Evolutionary conservation across 768 basidiomycete species (phyloP).

Genomic region (Pseudohyphozyma bogoriensis): DNA sequence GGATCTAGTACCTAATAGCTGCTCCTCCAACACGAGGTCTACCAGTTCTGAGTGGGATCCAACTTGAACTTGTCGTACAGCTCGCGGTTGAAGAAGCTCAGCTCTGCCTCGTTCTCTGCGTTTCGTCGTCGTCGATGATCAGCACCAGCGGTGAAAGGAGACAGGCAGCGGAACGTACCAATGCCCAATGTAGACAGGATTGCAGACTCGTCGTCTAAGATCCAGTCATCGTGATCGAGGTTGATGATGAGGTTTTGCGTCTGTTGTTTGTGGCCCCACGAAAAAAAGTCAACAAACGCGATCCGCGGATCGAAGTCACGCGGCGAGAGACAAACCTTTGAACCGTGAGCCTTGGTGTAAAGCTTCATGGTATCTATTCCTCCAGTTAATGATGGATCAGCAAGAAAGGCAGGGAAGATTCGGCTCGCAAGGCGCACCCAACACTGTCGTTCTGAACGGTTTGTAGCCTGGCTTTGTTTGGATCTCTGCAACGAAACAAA

Average conservation of each 20-base stretch:
- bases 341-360: constrained; percentile 87
- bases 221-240: constrained; percentile 90
- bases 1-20: too few species aligned
- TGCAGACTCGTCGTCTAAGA: constrained; percentile 54
- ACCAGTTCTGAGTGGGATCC: constrained; percentile 53
- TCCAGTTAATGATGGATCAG: too few species aligned
- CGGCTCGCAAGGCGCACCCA: constrained; percentile 47
- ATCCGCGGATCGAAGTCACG: too few species aligned
- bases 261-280: too few species aligned
- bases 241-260: constrained; percentile 97
- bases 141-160: neutral
- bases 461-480: constrained; percentile 72
- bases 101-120: constrained; percentile 89
- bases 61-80: constrained; percentile 70
- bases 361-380: constrained; percentile 77
- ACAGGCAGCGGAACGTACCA: constrained; percentile 46
- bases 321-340: constrained; percentile 82
- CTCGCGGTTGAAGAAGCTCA: constrained; percentile 75
- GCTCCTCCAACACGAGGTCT: neutral
- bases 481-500: constrained; percentile 46
- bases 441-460: constrained; percentile 60
- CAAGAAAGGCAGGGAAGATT: too few species aligned
- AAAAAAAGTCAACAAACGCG: too few species aligned
- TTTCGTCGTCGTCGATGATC: neutral
- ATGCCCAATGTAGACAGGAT: constrained; percentile 62